A percentile compares a stretch with the other conserved stretches of the same genome.
Evolutionary conservation across 192 early-diverging fungal species (phyloP).

Genomic region (Coemansia aciculifera): DNA sequence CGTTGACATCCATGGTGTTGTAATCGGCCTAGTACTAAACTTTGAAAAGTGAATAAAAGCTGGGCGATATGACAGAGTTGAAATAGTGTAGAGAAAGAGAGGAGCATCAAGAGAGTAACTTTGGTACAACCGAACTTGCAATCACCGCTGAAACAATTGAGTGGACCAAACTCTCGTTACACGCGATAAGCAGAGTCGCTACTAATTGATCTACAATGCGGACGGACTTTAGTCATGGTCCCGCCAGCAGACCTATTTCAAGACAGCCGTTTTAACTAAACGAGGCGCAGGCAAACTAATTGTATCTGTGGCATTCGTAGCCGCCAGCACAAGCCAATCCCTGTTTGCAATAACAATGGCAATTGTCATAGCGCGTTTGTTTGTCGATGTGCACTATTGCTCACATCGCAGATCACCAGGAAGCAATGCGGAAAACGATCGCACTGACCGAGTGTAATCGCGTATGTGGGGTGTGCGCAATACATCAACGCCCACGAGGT

Average conservation of each 20-base stretch:
- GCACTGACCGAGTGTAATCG: too few species aligned
- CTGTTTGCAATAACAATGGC: background rate
- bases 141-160: background rate
- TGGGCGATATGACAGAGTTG: background rate
- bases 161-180: background rate
- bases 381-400: background rate
- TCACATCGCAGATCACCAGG: background rate
- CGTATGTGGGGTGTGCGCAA: too few species aligned
- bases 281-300: background rate
- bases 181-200: background rate
- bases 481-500: too few species aligned
- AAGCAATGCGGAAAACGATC: too few species aligned
- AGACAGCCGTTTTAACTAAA: background rate
- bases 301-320: background rate
- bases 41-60: background rate
- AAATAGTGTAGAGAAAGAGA: background rate
- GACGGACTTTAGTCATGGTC: background rate
- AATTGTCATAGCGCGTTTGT: background rate
- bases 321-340: background rate
- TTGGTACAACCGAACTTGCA: background rate
- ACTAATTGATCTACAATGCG: background rate
- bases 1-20: constrained; percentile 48
- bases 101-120: background rate
- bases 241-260: background rate
- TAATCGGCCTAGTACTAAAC: background rate